Conservation (phyloP, 108 stramenopile species). For the Halocafeteria seosinensis region DNA sequence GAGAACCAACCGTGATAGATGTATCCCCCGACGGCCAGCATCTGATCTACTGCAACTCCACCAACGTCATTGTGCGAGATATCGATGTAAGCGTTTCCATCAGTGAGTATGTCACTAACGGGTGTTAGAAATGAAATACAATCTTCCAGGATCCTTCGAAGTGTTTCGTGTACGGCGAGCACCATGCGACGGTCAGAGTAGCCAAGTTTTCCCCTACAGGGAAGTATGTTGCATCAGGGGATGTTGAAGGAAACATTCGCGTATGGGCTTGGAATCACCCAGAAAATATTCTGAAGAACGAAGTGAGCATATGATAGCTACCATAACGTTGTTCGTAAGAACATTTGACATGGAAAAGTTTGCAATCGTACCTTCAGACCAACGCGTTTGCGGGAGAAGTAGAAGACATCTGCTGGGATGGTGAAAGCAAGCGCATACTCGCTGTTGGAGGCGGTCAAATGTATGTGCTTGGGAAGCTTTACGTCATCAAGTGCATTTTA, state of each 20-base stretch:
- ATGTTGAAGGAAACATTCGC: constrained; percentile 11
- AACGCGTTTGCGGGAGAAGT: constrained; percentile 48
- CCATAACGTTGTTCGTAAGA: no score
- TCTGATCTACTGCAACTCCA: constrained; percentile 31
- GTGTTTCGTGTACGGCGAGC: constrained; percentile 73
- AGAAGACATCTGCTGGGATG: constrained; percentile 78
- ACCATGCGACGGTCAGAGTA: constrained; percentile 42
- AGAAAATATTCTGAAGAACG: background rate
- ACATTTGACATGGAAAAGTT: no score
- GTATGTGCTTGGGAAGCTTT: constrained; percentile 29
- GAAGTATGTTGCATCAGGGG: constrained; percentile 65
- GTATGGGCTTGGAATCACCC: background rate
- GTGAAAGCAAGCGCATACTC: constrained; percentile 61
- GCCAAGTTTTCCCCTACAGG: constrained; percentile 60
- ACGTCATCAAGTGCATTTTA: no score
- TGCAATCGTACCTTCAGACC: no score
- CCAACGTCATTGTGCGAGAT: constrained; percentile 27
- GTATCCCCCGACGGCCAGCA: background rate
- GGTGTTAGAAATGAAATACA: no score
- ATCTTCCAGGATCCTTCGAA: constrained; percentile 17
- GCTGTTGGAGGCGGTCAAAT: constrained; percentile 34
- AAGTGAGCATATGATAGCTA: no score
- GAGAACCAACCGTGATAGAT: background rate
- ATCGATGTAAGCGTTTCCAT: no score
- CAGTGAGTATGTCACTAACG: no score